Base-by-base conservation (phyloP, 2,329 filamentous ascomycete genomes). In the Diaporthe vexans region DNA sequence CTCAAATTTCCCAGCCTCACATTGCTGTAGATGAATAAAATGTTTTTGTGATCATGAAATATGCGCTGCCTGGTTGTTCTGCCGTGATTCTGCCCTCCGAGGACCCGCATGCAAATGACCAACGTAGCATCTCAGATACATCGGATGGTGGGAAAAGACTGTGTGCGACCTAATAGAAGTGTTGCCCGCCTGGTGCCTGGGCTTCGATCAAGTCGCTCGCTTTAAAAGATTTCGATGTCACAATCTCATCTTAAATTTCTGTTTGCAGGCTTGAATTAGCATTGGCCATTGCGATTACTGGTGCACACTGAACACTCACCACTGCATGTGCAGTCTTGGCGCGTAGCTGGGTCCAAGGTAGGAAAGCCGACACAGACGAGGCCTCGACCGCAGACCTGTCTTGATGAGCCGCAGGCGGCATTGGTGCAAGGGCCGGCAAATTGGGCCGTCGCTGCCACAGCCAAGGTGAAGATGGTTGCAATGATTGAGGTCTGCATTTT, bases 291-390 rank as follows among this genome's bases (percentile, higher is more conserved):
- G 19, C 9, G 19, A 3, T 11, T 48, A 46, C 26, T 35, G 10
- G 10, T 46, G 43, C 19, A 35, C 24, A 13, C 5, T 9, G 8
- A 29, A 8, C 29, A 57, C 70, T 65, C 29, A 72, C 70, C 70
- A 51, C 57, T 63, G 70, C 70, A 72, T 15, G 57, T 33, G 46
- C 70, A 72, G 19, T 51, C 70, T n/a, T 52, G 26, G 15, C 70
- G 70, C 6, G 43, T 56, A 56, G 57, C 56, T 35, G 33, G 19
- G 46, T 72, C 57, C 7, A 72, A 43, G 2, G 29, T 72, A 15
- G 70, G 70, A 61, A 63, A 72, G 24, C 57, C 57, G 19, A 72
- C 57, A 8, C 70, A 72, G 29, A 72, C 43, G 0, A 54, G n/a
- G n/a, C 70, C 70, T n/a, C 4, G 24, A 17, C 33, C 70, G 43